A percentile compares a stretch with the other conserved stretches of the same genome.
phyloP scores from a whole-genome alignment of 2,329 filamentous ascomycete species.

The Tolypocladium guangdongense region DNA sequence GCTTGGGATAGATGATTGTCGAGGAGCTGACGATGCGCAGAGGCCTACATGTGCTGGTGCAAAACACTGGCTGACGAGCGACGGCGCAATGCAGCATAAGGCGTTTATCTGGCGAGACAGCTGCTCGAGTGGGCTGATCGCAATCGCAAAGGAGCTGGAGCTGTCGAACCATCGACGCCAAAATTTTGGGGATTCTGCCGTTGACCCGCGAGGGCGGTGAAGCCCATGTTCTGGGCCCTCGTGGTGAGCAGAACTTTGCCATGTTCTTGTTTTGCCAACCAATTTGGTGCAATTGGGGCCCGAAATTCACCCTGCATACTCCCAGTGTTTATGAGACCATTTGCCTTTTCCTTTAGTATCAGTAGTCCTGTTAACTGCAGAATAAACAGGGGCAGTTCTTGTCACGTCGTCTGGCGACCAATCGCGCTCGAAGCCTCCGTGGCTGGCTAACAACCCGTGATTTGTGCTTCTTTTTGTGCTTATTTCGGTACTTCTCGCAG shows the following conservation, averaged over 20 bases:
- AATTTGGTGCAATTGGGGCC: neutral
- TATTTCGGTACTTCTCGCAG: neutral
- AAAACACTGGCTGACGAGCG: slow-evolving; percentile 8
- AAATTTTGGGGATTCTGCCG: slow-evolving; percentile 16
- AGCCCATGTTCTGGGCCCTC: neutral
- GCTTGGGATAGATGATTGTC: neutral
- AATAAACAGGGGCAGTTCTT: neutral
- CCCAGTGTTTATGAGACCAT: too few relatives aligned
- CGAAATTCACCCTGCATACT: too few relatives aligned
- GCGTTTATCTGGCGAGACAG: neutral
- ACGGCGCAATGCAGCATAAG: slow-evolving; percentile 8
- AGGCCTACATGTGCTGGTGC: slow-evolving; percentile 3
- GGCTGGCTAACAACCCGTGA: neutral
- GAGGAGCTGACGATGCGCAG: neutral
- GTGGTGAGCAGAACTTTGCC: too few relatives aligned
- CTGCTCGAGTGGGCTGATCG: neutral
- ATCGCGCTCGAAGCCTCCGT: too few relatives aligned
- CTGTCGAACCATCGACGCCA: neutral
- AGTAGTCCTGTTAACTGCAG: too few relatives aligned
- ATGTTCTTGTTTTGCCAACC: neutral
- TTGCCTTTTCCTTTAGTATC: too few relatives aligned
- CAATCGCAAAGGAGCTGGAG: neutral
- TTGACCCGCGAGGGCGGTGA: slow-evolving; percentile 9
- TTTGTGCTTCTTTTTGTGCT: neutral
- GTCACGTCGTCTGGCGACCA: too few relatives aligned